phyloP scores from a whole-genome alignment of 768 basidiomycete genomes.

The Leccinum subgranulosum region DNA sequence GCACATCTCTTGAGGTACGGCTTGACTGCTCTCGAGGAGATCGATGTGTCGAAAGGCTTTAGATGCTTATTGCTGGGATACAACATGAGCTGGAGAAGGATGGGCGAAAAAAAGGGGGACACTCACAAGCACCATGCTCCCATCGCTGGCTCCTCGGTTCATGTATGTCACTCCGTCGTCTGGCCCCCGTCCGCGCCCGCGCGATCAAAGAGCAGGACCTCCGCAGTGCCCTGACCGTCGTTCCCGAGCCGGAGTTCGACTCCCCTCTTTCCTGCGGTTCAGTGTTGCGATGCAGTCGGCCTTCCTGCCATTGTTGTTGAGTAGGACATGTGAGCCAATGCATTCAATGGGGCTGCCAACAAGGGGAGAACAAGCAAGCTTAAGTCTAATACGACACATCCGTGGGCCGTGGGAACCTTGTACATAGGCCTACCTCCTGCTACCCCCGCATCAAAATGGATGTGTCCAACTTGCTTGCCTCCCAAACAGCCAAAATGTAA shows the following conservation, averaged over 20 bases:
- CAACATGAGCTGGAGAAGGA: conserved; percentile 1
- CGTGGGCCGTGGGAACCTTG: too few species aligned
- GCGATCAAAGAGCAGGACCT: conserved; percentile 78
- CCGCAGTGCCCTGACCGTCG: conserved; percentile 60
- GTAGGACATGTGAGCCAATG: too few species aligned
- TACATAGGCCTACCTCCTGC: background rate
- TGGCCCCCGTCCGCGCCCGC: background rate
- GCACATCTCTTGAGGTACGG: conserved; percentile 81
- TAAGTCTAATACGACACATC: too few species aligned
- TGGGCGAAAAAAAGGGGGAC: background rate
- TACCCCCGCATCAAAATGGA: background rate
- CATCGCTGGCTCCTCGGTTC: conserved; percentile 71
- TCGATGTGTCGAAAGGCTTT: conserved; percentile 80
- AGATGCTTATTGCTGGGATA: conserved; percentile 58
- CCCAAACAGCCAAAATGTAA: background rate
- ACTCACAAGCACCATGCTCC: conserved; percentile 92
- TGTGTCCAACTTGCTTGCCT: background rate
- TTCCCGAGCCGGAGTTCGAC: conserved; percentile 51
- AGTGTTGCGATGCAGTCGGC: too few species aligned
- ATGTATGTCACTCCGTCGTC: background rate
- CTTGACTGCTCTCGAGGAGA: conserved; percentile 41
- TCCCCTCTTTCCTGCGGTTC: background rate
- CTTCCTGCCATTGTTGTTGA: too few species aligned
- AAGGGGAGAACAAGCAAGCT: too few species aligned
- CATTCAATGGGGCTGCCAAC: too few species aligned